These are phyloP conservation scores for Wallacemonas sp. DNA, from an alignment of 208 protist species.

Conservation along the genomic window DNA sequence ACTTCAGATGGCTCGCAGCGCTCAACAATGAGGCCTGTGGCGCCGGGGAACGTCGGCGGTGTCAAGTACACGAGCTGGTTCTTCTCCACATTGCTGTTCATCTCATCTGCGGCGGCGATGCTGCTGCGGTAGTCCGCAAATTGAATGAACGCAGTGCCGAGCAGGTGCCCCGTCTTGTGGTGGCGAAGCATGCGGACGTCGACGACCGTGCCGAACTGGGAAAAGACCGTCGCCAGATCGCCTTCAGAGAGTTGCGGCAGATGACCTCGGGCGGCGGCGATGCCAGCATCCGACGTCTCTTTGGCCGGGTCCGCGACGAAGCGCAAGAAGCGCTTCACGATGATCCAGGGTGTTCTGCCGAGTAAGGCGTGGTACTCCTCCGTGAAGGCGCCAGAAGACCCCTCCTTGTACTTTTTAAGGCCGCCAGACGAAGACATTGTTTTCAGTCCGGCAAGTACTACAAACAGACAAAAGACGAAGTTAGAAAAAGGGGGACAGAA, in stretches of 20 bases:
- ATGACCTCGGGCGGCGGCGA: conserved; percentile 3
- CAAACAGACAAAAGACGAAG: neutral
- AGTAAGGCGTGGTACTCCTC: conserved; percentile 72
- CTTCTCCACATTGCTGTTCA: conserved; percentile 77
- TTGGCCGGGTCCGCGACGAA: neutral
- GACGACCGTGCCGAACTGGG: conserved; percentile 81
- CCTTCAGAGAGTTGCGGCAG: conserved; percentile 65
- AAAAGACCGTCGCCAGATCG: conserved; percentile 85
- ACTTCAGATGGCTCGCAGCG: conserved; percentile 80
- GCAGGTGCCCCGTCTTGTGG: conserved; percentile 59
- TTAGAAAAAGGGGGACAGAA: too few species aligned
- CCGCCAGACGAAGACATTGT: neutral
- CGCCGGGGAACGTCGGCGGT: conserved; percentile 7
- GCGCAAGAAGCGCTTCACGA: conserved; percentile 56
- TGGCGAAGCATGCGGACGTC: conserved; percentile 83
- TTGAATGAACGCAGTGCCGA: conserved; percentile 80
- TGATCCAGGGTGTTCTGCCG: conserved; percentile 69
- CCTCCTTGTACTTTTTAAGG: conserved; percentile 40
- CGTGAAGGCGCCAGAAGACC: conserved; percentile 68
- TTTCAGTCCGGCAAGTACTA: neutral
- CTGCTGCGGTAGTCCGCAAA: conserved; percentile 73
- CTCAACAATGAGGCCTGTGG: conserved; percentile 66
- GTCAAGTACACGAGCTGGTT: conserved; percentile 54
- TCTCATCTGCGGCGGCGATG: conserved; percentile 70
- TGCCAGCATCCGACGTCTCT: neutral